Percentiles rank a stretch among this genome's conserved stretches.
Evolutionary conservation across 768 basidiomycete genomes (phyloP).

Genomic region (Tephrocybe sp.): DNA sequence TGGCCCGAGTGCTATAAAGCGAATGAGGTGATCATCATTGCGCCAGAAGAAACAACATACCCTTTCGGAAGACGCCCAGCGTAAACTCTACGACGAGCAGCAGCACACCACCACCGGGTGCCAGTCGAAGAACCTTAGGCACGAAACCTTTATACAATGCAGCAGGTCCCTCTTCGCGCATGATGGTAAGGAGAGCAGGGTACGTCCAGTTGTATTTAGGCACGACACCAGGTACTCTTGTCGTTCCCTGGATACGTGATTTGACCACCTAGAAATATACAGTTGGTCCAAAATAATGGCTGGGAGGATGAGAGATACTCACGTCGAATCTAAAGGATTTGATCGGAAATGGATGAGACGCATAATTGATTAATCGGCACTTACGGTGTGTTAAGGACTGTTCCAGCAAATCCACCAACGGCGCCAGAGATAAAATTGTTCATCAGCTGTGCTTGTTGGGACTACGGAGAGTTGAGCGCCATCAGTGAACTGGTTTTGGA

Average conservation of each 20-base stretch:
- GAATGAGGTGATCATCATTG: too few species aligned
- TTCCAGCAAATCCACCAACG: slow-evolving; percentile 88
- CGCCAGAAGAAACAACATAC: slow-evolving; percentile 31
- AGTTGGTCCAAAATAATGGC: not conserved
- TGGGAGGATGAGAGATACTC: slow-evolving; percentile 1
- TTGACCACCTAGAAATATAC: slow-evolving; percentile 53
- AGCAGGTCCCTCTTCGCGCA: slow-evolving; percentile 80
- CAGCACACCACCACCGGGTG: slow-evolving; percentile 93
- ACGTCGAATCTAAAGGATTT: slow-evolving; percentile 43
- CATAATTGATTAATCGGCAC: slow-evolving; percentile 17
- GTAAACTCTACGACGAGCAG: slow-evolving; percentile 93
- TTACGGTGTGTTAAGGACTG: slow-evolving; percentile 89
- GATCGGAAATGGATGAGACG: not conserved
- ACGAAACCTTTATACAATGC: slow-evolving; percentile 95
- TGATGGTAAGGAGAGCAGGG: slow-evolving; percentile 78
- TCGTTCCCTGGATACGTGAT: slow-evolving; percentile 67
- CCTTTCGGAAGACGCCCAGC: slow-evolving; percentile 69
- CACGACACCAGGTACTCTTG: slow-evolving; percentile 59
- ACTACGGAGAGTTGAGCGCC: slow-evolving; percentile 33
- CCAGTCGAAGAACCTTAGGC: slow-evolving; percentile 92
- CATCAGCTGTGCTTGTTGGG: slow-evolving; percentile 63
- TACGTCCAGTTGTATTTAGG: slow-evolving; percentile 97
- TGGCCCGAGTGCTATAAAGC: too few species aligned
- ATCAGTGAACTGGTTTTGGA: not conserved
- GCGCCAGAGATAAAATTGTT: slow-evolving; percentile 94